Percentiles rank a stretch among this genome's conserved stretches.
Conservation (phyloP, 2,329 filamentous ascomycete species). For the Dendrostoma leiphaemia region DNA sequence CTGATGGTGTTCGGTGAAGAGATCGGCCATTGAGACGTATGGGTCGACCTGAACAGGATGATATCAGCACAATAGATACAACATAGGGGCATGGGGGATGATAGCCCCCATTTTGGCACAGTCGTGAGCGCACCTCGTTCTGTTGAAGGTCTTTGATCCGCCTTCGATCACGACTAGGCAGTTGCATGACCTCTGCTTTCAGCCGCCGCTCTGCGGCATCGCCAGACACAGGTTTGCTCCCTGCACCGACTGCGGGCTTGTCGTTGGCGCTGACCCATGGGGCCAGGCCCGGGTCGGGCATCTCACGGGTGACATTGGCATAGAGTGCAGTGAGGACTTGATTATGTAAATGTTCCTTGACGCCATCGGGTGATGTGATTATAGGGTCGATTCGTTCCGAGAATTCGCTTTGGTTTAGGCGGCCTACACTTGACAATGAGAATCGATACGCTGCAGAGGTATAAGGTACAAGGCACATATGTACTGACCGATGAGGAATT, state of each 20-base stretch:
- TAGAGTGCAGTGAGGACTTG: constrained; percentile 66
- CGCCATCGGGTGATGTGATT: constrained; percentile 54
- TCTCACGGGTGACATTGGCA: constrained; percentile 67
- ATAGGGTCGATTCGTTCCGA: constrained; percentile 59
- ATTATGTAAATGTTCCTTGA: constrained; percentile 65
- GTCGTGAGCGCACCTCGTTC: constrained; percentile 60
- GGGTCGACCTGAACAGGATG: constrained; percentile 46
- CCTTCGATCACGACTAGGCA: constrained; percentile 64
- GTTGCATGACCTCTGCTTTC: constrained; percentile 69
- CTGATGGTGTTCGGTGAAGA: constrained; percentile 49
- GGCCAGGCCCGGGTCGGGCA: constrained; percentile 65
- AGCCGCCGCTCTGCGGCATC: constrained; percentile 65
- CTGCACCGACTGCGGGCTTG: constrained; percentile 56
- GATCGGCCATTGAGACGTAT: constrained; percentile 49
- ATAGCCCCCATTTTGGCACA: no score
- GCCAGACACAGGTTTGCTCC: constrained; percentile 61
- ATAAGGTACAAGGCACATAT: constrained; percentile 6
- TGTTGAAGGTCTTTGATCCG: constrained; percentile 63
- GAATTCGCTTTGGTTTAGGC: constrained; percentile 62
- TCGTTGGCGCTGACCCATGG: constrained; percentile 72
- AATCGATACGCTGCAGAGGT: constrained; percentile 16
- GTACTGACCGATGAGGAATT: constrained; percentile 60
- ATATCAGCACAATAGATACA: constrained; percentile 4
- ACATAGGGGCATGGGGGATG: neutral
- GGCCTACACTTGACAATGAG: constrained; percentile 41